Evolutionary conservation across 805 yeast species (phyloP).

Genomic region (Kodamaea nitidulidarum): DNA sequence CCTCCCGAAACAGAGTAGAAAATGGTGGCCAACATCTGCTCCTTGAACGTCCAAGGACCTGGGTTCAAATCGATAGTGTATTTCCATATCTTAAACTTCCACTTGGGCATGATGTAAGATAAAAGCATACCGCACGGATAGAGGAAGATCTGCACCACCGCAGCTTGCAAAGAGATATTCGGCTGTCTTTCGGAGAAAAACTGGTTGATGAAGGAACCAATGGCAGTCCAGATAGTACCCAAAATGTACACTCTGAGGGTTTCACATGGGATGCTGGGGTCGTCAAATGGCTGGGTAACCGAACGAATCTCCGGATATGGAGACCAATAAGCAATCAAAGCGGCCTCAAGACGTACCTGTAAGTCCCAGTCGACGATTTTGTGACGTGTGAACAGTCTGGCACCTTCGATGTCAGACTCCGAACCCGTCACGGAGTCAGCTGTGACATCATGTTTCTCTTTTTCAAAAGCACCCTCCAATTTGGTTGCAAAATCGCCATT

Average conservation of each 20-base stretch:
- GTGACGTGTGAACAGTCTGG: conserved; percentile 15
- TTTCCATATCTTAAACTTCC: conserved; percentile 25
- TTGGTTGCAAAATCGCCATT: not conserved
- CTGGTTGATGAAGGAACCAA: conserved; percentile 53
- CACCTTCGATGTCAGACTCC: conserved; percentile 1
- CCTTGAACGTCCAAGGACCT: conserved; percentile 62
- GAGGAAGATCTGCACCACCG: conserved; percentile 45
- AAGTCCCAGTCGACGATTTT: conserved; percentile 28
- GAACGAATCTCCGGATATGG: conserved; percentile 39
- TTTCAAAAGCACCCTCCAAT: conserved; percentile 2
- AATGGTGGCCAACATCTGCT: conserved; percentile 60
- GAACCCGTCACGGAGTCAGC: not conserved
- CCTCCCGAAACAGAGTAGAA: conserved; percentile 34
- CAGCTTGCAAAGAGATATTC: conserved; percentile 36
- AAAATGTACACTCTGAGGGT: conserved; percentile 55
- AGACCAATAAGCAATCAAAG: conserved; percentile 35
- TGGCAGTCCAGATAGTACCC: conserved; percentile 46
- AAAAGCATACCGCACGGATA: conserved; percentile 43
- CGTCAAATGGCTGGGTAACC: conserved; percentile 48
- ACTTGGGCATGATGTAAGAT: conserved; percentile 34
- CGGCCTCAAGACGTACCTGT: conserved; percentile 36
- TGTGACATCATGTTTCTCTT: not conserved
- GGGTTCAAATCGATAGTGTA: conserved; percentile 46
- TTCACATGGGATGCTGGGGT: conserved; percentile 44
- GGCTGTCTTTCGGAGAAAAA: conserved; percentile 55